Percentiles rank a stretch among this genome's conserved stretches.
Conservation (phyloP, 179 eudicot genomes). For the Dionaea muscipula region DNA sequence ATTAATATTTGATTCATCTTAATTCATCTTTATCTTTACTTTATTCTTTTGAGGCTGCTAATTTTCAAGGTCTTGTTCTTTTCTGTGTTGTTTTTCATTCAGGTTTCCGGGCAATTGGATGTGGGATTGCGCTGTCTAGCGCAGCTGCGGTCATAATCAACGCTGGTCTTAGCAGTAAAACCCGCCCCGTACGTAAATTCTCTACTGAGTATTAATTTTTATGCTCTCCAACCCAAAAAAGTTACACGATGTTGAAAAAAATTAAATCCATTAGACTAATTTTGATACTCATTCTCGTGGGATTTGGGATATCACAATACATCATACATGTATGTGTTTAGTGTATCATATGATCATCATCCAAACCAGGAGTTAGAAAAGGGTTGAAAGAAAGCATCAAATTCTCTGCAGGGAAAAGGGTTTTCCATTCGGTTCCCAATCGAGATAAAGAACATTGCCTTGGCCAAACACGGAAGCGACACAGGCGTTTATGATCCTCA, state of each 20-base stretch:
- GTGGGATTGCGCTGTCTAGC: conserved; percentile 20
- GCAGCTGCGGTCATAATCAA: conserved; percentile 27
- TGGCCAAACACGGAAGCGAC: conserved; percentile 73
- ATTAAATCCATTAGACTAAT: too few relatives aligned
- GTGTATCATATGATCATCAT: not conserved
- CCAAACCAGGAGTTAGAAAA: not conserved
- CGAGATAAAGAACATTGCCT: conserved; percentile 54
- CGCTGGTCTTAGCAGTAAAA: conserved; percentile 28
- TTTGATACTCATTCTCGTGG: too few relatives aligned
- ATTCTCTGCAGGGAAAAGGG: conserved; percentile 24
- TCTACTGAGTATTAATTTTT: not conserved
- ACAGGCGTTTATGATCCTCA: conserved; percentile 62
- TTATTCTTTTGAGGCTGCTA: not conserved
- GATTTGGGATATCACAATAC: too few relatives aligned
- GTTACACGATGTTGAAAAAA: not conserved
- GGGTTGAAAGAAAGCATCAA: not conserved
- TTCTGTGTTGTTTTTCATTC: not conserved
- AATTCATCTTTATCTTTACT: not conserved
- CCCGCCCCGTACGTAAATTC: conserved; percentile 26
- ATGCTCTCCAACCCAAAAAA: not conserved
- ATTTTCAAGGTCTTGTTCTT: not conserved
- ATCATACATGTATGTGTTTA: not conserved
- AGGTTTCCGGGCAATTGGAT: conserved; percentile 41
- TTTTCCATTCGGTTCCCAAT: conserved; percentile 44
- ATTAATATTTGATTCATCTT: not conserved